Evolutionary conservation across 1,284 basidiomycete genomes (phyloP), one percentile per base, ranked within the genome.

Genomic region (Sporisorium scitamineum): DNA sequence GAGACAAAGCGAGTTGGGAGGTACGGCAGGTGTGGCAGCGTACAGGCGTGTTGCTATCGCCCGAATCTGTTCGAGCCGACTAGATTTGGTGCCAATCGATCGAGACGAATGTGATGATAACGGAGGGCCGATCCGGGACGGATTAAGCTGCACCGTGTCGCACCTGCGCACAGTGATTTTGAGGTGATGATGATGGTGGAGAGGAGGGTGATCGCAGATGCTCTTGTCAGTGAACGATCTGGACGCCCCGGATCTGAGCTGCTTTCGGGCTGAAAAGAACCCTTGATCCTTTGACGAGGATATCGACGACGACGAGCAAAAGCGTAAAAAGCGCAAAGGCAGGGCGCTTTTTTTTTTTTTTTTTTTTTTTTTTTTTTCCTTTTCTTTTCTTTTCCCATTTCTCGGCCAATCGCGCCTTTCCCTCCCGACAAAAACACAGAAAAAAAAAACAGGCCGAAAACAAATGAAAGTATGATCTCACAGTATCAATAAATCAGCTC

Each of bases 391-490:
- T n/a, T 20, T 13, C n/a, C 22, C 9, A 27, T 29, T 29, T 29
- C 26, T 50, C 48, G 48, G 48, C 48, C 48, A 50, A 50, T 50
- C 48, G 48, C 48, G 48, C 48, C 48, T 32, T 50, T 20, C 11
- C 29, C 24, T 20, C n/a, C 20, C 32, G n/a, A 44, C 32, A 26
- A 53, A 50, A 16, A 29, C 60, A 53, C 41, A 57, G 39, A 42
- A 37, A 62, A 52, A 31, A 62, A 52, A 50, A 22, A 47, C 13
- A 45, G 22, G 39, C 32, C 32, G 20, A 64, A 45, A 51, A 31
- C 7, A 50, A 61, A 31, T 10, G 18, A 53, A 61, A 53, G 31
- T 42, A 24, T 37, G 52, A 56, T 63, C 54, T 63, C 45, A 58
- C 41, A 58, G n/a, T n/a, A 39, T 26, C 16, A 20, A 24, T 18